Evolutionary conservation across 2,329 filamentous ascomycete genomes (phyloP), one percentile per base, ranked within the genome.

Genomic region (Arthrobotrys sphaeroides): DNA sequence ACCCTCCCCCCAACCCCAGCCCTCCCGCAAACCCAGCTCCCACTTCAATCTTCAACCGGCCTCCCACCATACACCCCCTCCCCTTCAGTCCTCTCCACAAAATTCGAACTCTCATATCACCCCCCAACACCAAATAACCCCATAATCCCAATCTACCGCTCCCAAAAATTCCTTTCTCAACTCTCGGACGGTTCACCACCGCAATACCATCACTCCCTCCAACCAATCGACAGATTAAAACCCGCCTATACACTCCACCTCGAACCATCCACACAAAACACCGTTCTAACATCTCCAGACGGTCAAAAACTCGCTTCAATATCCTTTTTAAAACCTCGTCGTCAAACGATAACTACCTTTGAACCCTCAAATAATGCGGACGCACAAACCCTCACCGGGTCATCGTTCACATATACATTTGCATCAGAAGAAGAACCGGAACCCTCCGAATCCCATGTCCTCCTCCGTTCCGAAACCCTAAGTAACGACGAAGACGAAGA

Each of bases 131-230:
- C 36, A 13, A 26, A 24, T 12, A 61, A 42, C 26, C 66, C 66
- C 3, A 43, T 43, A 6, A 45, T 51, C 31, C 40, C 66, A 53
- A 70, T 70, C 42, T 62, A 61, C 55, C 66, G 66, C 12, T 33
- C 66, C 18, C 51, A 42, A 26, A n/a, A 12, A 28, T 36, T 26
- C 6, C 66, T 55, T 13, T 28, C 66, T 3, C 20, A 31, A 5
- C 20, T 40, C 9, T 16, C 31, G 1, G 55, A 70, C 31, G 66
- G 66, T 10, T 43, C 43, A 42, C 66, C 66, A 6, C 66, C 66
- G 0, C 22, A 61, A 31, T 70, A 70, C 36, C 22, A n/a, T 16
- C 64, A 43, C 2, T 31, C 49, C 24, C 51, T 55, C 2, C 36
- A 26, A 43, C 18, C 31, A 10, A n/a, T 31, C n/a, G 42, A 70